A percentile compares a stretch with the other conserved stretches of the same genome.
Evolutionary conservation across 495 filamentous ascomycete genomes (phyloP).

Genomic region (Cercophora scortea): DNA sequence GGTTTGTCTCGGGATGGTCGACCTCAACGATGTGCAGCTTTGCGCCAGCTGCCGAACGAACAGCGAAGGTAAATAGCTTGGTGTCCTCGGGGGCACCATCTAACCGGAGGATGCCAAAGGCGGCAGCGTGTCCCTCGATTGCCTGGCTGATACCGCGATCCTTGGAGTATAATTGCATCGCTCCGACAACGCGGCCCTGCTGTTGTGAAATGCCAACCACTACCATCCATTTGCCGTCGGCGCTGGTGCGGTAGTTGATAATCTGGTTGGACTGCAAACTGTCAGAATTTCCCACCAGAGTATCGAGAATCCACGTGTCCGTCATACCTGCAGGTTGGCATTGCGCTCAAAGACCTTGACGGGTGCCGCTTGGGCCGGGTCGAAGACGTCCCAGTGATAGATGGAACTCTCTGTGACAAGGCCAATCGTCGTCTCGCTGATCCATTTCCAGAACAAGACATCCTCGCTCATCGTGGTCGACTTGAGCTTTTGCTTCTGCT

Average conservation of each 20-base stretch:
- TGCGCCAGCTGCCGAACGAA: conserved; percentile 75
- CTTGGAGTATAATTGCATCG: conserved; percentile 93
- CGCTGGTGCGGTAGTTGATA: conserved; percentile 97
- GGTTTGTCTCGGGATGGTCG: conserved; percentile 83
- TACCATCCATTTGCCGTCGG: conserved; percentile 96
- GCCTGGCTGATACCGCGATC: conserved; percentile 95
- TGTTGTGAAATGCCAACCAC: conserved; percentile 92
- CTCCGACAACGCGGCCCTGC: conserved; percentile 86
- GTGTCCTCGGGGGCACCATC: conserved; percentile 86
- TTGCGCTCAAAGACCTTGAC: conserved; percentile 91
- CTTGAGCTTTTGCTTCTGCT: conserved; percentile 85
- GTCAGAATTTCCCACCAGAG: background rate
- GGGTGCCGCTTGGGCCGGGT: conserved; percentile 64
- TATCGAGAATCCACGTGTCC: background rate
- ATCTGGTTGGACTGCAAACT: conserved; percentile 77
- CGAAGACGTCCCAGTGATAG: conserved; percentile 96
- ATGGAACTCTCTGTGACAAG: conserved; percentile 83
- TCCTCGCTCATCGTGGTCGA: conserved; percentile 93
- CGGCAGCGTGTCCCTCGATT: conserved; percentile 94
- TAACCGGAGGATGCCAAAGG: conserved; percentile 82
- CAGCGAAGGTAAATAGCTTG: conserved; percentile 94
- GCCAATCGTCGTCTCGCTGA: conserved; percentile 77
- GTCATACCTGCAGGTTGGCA: conserved; percentile 71
- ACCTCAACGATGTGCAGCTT: conserved; percentile 99
- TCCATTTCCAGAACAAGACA: conserved; percentile 98